Base-by-base conservation (phyloP, 768 basidiomycete genomes). In the Mycena venus region DNA sequence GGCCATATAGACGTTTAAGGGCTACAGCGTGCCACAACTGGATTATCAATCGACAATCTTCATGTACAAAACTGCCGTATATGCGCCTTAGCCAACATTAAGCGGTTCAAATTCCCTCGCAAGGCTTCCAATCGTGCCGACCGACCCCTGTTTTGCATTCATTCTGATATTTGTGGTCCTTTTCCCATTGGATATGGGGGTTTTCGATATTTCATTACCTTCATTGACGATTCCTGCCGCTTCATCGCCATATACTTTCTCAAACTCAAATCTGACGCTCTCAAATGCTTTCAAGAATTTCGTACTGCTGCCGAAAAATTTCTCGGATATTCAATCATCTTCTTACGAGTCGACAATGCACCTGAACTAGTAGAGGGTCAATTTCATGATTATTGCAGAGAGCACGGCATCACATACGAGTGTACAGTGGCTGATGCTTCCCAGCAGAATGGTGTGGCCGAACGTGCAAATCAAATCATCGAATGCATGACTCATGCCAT, bases 151-250 rank as follows among this genome's bases (percentile, higher is more conserved):
- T 73, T 69, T 34, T 19, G 32, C 9, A 38, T 60, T 19, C 58
- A 38, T 17, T 60, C 14, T 17, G 32, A 60, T 15, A 40, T 79
- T 0, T 79, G 77, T 53, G 77, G 78, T 2, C 72, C 78, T 6
- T 32, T 65, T 0, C 72, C 72, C 21, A 8, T 62, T 60, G 31
- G 72, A 0, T 17, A 77, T 1, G 65, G 75, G 0, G 75, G 72
- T 7, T 63, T 72, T 15, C 40, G 19, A 0, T 83, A 81, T 58
- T 81, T 80, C 53, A 68, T 79, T 10, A 78, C 76, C 0, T 84
- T 80, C 70, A 81, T 78, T 9, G 81, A 83, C 60, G 79, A 83
- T 58, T 70, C 53, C 51, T 59, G 73, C 1, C 66, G 75, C 10
- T 73, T 64, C 29, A 77, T 72, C 1, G 63, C 53, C 5, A 51